Percentiles rank a stretch among this genome's conserved stretches.
Conservation (phyloP, 208 protist species). For the Naegleria lovaniensis region DNA sequence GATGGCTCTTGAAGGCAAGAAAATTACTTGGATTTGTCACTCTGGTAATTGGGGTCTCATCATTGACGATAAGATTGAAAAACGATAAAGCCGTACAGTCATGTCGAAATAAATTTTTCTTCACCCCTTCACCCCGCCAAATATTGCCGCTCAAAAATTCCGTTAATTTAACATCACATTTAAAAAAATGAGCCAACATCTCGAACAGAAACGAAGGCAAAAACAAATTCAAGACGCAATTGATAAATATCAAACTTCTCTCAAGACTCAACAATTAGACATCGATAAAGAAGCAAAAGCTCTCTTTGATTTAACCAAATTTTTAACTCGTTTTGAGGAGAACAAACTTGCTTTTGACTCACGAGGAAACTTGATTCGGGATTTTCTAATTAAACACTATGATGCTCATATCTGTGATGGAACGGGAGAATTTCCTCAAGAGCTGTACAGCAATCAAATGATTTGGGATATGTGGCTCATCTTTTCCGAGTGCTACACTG, state of each 20-base stretch:
- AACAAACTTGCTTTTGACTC: background rate
- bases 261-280: background rate
- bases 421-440: background rate
- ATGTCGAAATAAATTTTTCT: too few species aligned
- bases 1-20: background rate
- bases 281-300: background rate
- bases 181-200: background rate
- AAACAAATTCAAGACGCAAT: slow-evolving; percentile 1
- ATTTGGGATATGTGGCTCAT: background rate
- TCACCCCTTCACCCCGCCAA: too few species aligned
- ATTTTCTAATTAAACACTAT: background rate
- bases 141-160: background rate
- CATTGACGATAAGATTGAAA: background rate
- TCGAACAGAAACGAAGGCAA: background rate
- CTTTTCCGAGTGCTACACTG: background rate
- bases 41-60: slow-evolving; percentile 16
- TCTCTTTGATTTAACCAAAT: background rate
- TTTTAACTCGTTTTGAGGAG: background rate
- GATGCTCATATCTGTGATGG: background rate
- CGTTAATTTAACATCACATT: background rate
- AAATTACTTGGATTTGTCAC: slow-evolving; percentile 15
- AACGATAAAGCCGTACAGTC: too few species aligned
- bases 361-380: background rate
- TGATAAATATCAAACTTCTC: background rate
- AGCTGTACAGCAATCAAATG: background rate